phyloP scores from a whole-genome alignment of 2,329 filamentous ascomycete species.

The Metarhizium rileyi region DNA sequence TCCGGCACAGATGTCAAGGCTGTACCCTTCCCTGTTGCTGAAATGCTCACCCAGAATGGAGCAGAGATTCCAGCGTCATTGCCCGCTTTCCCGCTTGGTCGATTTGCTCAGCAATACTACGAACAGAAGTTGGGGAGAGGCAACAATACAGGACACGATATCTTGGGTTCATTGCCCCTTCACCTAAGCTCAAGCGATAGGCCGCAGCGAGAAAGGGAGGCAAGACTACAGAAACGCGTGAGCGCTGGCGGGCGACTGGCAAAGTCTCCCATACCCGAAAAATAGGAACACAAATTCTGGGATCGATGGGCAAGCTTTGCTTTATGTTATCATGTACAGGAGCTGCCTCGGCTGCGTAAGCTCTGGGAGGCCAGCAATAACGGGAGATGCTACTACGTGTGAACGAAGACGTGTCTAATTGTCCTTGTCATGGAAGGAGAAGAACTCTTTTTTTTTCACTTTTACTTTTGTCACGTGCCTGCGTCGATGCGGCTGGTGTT shows the following conservation, averaged over 20 bases:
- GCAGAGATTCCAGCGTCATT: constrained; percentile 70
- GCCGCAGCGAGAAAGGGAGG: constrained; percentile 53
- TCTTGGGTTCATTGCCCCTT: constrained; percentile 49
- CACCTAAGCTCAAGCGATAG: constrained; percentile 34
- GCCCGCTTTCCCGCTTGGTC: constrained; percentile 75
- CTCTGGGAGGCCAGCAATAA: constrained; percentile 10
- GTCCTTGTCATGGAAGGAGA: neutral
- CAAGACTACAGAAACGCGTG: constrained; percentile 65
- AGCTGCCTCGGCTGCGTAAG: constrained; percentile 17
- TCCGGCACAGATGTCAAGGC: constrained; percentile 38
- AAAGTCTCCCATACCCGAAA: constrained; percentile 53
- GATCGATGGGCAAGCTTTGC: constrained; percentile 27
- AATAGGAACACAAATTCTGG: constrained; percentile 38
- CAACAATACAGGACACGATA: constrained; percentile 40
- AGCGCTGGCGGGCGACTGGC: constrained; percentile 67
- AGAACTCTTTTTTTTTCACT: neutral
- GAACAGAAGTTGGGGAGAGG: constrained; percentile 59
- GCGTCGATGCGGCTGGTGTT: neutral
- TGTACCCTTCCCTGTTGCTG: constrained; percentile 77
- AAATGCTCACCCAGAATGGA: constrained; percentile 87
- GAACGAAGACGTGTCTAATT: neutral
- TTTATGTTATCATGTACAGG: constrained; percentile 26
- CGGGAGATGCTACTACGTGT: neutral
- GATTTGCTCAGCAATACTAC: constrained; percentile 71
- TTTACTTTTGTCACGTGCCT: neutral